Percentiles rank a stretch among this genome's conserved stretches.
Conservation (phyloP, 192 early-diverging fungal species). For the Geranomyces variabilis region DNA sequence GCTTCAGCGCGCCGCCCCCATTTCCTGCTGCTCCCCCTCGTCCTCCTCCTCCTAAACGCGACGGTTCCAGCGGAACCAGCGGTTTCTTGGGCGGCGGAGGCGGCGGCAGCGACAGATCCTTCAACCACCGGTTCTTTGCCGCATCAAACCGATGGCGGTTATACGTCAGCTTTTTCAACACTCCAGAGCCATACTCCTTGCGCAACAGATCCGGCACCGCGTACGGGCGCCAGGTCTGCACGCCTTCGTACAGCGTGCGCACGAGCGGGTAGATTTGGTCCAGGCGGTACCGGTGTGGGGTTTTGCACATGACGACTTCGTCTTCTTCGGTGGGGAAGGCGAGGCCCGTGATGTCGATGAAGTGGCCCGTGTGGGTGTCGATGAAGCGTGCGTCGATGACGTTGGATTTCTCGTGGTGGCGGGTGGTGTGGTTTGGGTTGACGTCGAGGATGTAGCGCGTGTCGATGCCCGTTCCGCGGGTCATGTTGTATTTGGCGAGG, state of each 20-base stretch:
- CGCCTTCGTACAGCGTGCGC: slow-evolving; percentile 30
- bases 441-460: slow-evolving; percentile 38
- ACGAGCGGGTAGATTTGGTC: slow-evolving; percentile 25
- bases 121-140: background rate
- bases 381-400: slow-evolving; percentile 46
- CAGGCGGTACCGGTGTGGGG: slow-evolving; percentile 27
- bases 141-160: background rate
- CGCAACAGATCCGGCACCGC: slow-evolving; percentile 10
- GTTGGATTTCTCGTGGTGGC: slow-evolving; percentile 28
- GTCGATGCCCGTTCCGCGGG: background rate
- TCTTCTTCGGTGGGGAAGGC: slow-evolving; percentile 2
- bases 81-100: too few species aligned
- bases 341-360: slow-evolving; percentile 46
- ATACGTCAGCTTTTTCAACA: background rate
- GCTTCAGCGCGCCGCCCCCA: too few species aligned
- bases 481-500: slow-evolving; percentile 18
- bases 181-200: slow-evolving; percentile 27
- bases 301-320: slow-evolving; percentile 33
- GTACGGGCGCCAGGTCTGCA: slow-evolving; percentile 37
- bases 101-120: background rate
- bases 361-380: slow-evolving; percentile 37
- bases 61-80: too few species aligned
- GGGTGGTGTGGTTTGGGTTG: slow-evolving; percentile 27
- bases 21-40: too few species aligned
- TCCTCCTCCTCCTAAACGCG: too few species aligned